phyloP scores from a whole-genome alignment of 202 grass and related monocot genomes.

The Alloteropsis angusta region DNA sequence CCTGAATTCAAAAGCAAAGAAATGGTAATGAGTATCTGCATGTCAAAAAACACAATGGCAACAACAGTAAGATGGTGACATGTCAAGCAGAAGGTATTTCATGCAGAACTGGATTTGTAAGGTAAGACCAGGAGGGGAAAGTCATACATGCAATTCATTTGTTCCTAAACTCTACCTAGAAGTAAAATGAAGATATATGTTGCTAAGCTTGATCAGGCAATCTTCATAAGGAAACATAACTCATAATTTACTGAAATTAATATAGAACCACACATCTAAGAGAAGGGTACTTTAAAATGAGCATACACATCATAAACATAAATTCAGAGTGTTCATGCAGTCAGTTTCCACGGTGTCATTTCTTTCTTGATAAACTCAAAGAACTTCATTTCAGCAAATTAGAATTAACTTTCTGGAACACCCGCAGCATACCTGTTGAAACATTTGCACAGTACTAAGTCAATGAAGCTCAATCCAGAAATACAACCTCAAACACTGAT shows the following conservation, averaged over 20 bases:
- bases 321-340: not conserved
- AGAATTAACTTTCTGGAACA: not conserved
- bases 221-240: constrained; percentile 14
- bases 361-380: not conserved
- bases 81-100: not conserved
- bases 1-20: constrained; percentile 29
- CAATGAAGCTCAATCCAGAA: not conserved
- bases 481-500: not conserved
- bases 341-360: not conserved
- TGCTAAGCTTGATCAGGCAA: not conserved
- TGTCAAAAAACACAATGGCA: not conserved
- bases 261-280: not conserved
- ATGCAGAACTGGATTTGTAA: not conserved
- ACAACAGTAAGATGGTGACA: constrained; percentile 5
- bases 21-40: constrained; percentile 10
- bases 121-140: not conserved
- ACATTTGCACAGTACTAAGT: not conserved
- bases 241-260: not conserved
- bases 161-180: constrained; percentile 5
- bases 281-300: not conserved
- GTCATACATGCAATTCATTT: not conserved
- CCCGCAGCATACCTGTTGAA: not conserved
- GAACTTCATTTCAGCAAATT: not conserved
- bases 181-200: constrained; percentile 13
- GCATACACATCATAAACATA: not conserved